Percentiles rank a stretch among this genome's conserved stretches.
These are phyloP conservation scores for Aspergillus luchuensis DNA, from an alignment of 2,329 filamentous ascomycete species.

Conservation along the genomic window DNA sequence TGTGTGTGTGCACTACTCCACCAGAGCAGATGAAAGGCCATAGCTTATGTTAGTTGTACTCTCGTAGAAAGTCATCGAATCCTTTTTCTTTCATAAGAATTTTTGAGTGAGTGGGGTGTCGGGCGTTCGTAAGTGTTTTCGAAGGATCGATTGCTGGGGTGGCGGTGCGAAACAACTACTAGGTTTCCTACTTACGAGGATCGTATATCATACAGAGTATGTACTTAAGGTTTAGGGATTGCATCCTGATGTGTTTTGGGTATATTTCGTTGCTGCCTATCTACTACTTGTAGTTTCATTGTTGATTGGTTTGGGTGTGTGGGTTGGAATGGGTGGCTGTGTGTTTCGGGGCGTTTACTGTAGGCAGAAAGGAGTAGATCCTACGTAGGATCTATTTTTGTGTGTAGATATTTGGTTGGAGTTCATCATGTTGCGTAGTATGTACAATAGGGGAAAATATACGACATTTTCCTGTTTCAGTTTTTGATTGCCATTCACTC, in stretches of 20 bases:
- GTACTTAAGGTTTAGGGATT: neutral
- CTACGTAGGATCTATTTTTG: slow-evolving; percentile 1
- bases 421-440: slow-evolving; percentile 1
- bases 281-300: no score
- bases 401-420: neutral
- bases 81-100: no score
- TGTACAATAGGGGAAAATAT: slow-evolving; percentile 1
- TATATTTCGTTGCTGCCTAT: neutral
- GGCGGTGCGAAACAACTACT: neutral
- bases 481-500: neutral
- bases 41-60: no score
- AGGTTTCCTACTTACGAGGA: no score
- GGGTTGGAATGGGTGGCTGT: no score
- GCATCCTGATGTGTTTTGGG: neutral
- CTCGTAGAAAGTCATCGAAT: no score
- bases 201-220: no score
- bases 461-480: neutral
- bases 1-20: no score
- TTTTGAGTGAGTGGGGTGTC: no score
- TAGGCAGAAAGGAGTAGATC: neutral
- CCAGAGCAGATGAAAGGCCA: no score
- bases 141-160: neutral
- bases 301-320: no score
- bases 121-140: no score
- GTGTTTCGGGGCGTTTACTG: neutral